phyloP scores from a whole-genome alignment of 441 rosid genomes.

The Kokia cookei region DNA sequence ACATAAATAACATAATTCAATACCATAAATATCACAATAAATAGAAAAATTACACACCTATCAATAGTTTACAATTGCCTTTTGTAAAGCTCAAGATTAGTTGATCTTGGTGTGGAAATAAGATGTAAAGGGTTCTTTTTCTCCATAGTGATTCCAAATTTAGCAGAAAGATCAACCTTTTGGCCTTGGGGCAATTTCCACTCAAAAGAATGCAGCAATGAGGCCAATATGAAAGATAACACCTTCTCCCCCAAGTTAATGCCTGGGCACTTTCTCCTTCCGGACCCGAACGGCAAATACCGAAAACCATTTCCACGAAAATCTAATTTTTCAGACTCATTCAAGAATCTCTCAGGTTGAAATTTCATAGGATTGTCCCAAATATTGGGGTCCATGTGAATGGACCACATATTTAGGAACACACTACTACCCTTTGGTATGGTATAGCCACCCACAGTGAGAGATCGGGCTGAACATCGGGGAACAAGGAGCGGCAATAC shows the following conservation, averaged over 20 bases:
- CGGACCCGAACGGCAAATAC: constrained; percentile 56
- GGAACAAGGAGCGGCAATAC: constrained; percentile 40
- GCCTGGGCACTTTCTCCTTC: constrained; percentile 54
- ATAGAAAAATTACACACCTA: no score
- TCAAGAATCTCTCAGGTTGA: constrained; percentile 42
- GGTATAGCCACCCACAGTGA: constrained; percentile 34
- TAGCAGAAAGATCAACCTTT: constrained; percentile 26
- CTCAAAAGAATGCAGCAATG: constrained; percentile 48
- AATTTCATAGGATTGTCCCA: constrained; percentile 54
- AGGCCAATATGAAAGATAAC: constrained; percentile 33
- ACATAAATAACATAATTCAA: no score
- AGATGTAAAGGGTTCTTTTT: constrained; percentile 28
- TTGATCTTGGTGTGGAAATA: constrained; percentile 32
- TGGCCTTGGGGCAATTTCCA: constrained; percentile 40
- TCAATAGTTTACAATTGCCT: background rate
- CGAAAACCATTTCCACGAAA: constrained; percentile 27
- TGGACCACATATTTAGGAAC: constrained; percentile 32
- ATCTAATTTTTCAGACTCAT: constrained; percentile 13
- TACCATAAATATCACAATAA: no score
- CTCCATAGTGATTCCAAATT: constrained; percentile 39
- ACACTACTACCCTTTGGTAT: constrained; percentile 29
- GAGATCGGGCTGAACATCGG: constrained; percentile 17
- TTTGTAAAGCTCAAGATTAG: constrained; percentile 16
- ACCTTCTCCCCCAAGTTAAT: constrained; percentile 38
- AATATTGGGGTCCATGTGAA: constrained; percentile 40